phyloP scores from a whole-genome alignment of 805 yeast species.

The Metschnikowia amazonensis region DNA sequence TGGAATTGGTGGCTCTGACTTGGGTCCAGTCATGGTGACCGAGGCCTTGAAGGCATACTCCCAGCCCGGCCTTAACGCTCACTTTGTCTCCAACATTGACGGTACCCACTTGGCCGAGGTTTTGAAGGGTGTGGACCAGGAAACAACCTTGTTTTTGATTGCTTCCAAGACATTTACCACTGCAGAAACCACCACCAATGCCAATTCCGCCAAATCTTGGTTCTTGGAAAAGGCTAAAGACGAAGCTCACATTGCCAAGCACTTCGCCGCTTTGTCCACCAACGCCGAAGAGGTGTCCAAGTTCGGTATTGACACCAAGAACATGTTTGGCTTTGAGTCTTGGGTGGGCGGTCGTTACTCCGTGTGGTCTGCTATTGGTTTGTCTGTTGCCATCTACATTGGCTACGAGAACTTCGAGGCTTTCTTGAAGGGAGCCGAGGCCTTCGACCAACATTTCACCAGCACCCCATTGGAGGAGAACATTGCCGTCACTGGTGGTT shows the following conservation, averaged over 20 bases:
- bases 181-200: conserved; percentile 93
- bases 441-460: conserved; percentile 87
- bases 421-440: conserved; percentile 96
- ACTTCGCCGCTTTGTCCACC: conserved; percentile 94
- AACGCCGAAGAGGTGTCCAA: conserved; percentile 86
- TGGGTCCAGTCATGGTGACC: conserved; percentile 99
- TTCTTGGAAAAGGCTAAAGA: conserved; percentile 73
- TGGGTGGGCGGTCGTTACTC: conserved; percentile 99
- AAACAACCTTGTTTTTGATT: conserved; percentile 86
- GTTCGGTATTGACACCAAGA: conserved; percentile 95
- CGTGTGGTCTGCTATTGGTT: conserved; percentile 99
- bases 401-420: conserved; percentile 92
- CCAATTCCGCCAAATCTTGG: conserved; percentile 93
- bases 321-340: conserved; percentile 97
- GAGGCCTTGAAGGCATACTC: conserved; percentile 93
- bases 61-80: conserved; percentile 68
- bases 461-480: conserved; percentile 83
- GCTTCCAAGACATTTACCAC: conserved; percentile 99
- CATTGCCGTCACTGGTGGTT: conserved; percentile 91
- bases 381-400: conserved; percentile 89
- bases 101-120: conserved; percentile 97
- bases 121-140: conserved; percentile 72
- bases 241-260: conserved; percentile 80
- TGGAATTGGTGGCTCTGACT: conserved; percentile 98
- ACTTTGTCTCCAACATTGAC: conserved; percentile 97